These are phyloP conservation scores for Volutella citrinella DNA, from an alignment of 2,329 filamentous ascomycete genomes.

Conservation along the genomic window DNA sequence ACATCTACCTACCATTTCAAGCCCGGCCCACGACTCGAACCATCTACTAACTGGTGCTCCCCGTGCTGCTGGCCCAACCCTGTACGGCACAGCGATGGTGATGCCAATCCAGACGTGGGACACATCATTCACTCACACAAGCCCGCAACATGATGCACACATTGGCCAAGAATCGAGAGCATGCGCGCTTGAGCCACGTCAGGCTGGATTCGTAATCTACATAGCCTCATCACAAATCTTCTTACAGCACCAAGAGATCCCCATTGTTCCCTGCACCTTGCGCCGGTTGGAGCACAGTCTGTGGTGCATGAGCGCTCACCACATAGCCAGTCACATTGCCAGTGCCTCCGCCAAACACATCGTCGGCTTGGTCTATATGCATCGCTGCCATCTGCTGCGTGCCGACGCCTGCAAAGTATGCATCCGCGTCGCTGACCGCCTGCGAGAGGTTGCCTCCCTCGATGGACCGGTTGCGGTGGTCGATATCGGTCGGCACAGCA, in stretches of 20 bases:
- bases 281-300: conserved; percentile 71
- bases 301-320: conserved; percentile 77
- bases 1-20: no score
- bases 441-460: conserved; percentile 55
- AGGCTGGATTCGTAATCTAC: conserved; percentile 9
- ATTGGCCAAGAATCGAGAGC: no score
- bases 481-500: conserved; percentile 49
- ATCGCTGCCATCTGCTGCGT: conserved; percentile 71
- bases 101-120: no score
- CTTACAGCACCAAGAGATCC: conserved; percentile 67
- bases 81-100: no score
- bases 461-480: conserved; percentile 37
- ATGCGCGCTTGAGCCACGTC: conserved; percentile 2
- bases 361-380: conserved; percentile 63
- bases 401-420: conserved; percentile 81
- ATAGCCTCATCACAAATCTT: conserved; percentile 17
- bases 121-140: neutral
- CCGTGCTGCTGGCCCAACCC: no score
- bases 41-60: no score
- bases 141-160: no score
- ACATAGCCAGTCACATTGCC: conserved; percentile 59
- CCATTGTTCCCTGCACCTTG: conserved; percentile 64
- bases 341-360: conserved; percentile 57
- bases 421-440: conserved; percentile 81
- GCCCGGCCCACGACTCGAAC: no score